These are phyloP conservation scores for Xylaria telfairii DNA, from an alignment of 495 filamentous ascomycete species.

Conservation along the genomic window DNA sequence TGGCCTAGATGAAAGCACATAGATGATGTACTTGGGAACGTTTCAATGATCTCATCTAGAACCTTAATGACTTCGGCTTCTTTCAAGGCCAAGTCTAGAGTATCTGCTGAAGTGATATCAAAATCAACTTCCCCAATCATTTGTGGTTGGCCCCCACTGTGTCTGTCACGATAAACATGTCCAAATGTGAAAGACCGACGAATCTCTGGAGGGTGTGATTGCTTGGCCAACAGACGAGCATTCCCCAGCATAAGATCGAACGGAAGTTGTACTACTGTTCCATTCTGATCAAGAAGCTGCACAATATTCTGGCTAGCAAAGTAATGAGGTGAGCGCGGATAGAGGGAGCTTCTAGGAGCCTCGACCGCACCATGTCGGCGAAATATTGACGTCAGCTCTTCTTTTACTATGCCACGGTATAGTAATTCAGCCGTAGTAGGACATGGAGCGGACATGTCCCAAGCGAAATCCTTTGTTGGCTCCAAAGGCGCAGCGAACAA, in stretches of 20 bases:
- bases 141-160: constrained; percentile 76
- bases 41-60: constrained; percentile 84
- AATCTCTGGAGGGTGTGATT: constrained; percentile 60
- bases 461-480: constrained; percentile 83
- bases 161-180: constrained; percentile 80
- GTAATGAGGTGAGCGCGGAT: constrained; percentile 84
- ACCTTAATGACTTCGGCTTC: constrained; percentile 97
- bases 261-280: constrained; percentile 86
- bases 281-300: constrained; percentile 79
- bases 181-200: constrained; percentile 89
- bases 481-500: constrained; percentile 76
- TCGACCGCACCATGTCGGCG: constrained; percentile 92
- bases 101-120: constrained; percentile 84
- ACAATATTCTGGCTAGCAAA: constrained; percentile 66
- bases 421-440: constrained; percentile 66
- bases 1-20: constrained; percentile 97
- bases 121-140: constrained; percentile 92
- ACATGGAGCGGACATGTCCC: constrained; percentile 71
- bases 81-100: constrained; percentile 82
- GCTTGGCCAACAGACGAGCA: constrained; percentile 81
- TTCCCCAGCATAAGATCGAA: constrained; percentile 91
- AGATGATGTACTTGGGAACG: constrained; percentile 75
- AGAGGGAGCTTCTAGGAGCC: constrained; percentile 70
- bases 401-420: constrained; percentile 75
- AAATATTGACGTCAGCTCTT: constrained; percentile 79